Conservation (phyloP, 805 yeast genomes). For the Saccharomyces mikatae region DNA sequence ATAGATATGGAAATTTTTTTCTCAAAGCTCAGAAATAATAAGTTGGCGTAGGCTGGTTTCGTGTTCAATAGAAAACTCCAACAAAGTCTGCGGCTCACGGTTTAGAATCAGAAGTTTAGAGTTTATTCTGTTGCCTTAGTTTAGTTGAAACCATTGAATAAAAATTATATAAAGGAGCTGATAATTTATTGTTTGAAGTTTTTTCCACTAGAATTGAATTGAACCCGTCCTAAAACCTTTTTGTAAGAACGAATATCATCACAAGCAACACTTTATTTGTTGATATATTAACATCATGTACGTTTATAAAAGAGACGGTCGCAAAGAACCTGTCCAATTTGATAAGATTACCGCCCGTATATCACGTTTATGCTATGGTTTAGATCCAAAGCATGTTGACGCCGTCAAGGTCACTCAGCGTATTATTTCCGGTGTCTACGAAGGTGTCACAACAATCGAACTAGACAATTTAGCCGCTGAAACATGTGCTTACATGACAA, state of each 20-base stretch:
- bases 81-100: not conserved
- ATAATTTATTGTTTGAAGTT: not conserved
- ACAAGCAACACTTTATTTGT: not conserved
- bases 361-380: constrained; percentile 84
- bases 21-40: not conserved
- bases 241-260: constrained; percentile 36
- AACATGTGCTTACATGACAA: constrained; percentile 92
- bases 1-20: not conserved
- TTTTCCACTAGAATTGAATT: not conserved
- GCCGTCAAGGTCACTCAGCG: constrained; percentile 87
- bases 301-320: constrained; percentile 87
- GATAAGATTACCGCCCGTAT: constrained; percentile 93
- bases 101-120: not conserved
- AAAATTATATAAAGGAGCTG: not conserved
- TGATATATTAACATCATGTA: constrained; percentile 40
- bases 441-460: constrained; percentile 86
- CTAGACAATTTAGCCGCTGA: constrained; percentile 78
- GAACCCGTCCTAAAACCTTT: not conserved
- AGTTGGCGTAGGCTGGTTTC: not conserved
- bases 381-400: constrained; percentile 80
- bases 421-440: constrained; percentile 72
- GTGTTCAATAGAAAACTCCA: not conserved
- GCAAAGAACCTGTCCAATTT: constrained; percentile 85
- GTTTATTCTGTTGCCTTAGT: not conserved
- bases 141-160: not conserved